These are phyloP conservation scores for Exophiala viscosa DNA, from an alignment of 2,329 filamentous ascomycete genomes.

Conservation along the genomic window DNA sequence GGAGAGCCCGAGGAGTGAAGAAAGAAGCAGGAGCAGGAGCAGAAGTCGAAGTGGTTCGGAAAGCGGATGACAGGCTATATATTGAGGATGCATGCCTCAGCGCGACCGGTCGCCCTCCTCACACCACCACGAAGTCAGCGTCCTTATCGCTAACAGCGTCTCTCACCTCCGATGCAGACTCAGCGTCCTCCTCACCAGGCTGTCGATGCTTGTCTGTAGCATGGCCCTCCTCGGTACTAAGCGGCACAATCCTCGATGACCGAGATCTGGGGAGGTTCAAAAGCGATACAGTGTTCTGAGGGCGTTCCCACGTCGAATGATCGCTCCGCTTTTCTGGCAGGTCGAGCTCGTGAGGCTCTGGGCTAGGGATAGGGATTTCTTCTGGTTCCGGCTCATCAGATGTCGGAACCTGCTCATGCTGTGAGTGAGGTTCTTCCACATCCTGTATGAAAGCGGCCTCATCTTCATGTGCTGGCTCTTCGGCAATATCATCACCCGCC, in stretches of 20 bases:
- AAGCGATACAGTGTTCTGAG: conserved; percentile 18
- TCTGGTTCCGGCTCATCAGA: neutral
- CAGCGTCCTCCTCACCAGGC: conserved; percentile 1
- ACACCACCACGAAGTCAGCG: conserved; percentile 14
- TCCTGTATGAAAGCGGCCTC: neutral
- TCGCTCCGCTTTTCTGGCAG: conserved; percentile 13
- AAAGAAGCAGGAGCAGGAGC: conserved; percentile 18
- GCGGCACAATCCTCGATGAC: conserved; percentile 10
- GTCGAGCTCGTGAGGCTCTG: neutral
- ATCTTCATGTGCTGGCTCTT: neutral
- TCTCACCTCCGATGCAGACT: neutral
- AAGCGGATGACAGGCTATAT: conserved; percentile 16
- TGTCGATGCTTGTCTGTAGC: neutral
- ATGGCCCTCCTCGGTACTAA: neutral
- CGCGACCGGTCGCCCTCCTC: neutral
- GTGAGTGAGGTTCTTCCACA: neutral
- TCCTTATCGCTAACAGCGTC: neutral
- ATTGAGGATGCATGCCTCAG: neutral
- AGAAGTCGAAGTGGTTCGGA: conserved; percentile 17
- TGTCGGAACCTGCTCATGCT: neutral
- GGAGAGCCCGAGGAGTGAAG: conserved; percentile 10
- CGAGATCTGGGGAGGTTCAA: conserved; percentile 26
- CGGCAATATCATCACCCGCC: conserved; percentile 2
- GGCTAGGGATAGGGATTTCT: neutral
- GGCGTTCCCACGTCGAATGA: conserved; percentile 25